A percentile compares a stretch with the other conserved stretches of the same genome.
phyloP scores from a whole-genome alignment of 129 eudicot species.

The Flaveria robusta region DNA sequence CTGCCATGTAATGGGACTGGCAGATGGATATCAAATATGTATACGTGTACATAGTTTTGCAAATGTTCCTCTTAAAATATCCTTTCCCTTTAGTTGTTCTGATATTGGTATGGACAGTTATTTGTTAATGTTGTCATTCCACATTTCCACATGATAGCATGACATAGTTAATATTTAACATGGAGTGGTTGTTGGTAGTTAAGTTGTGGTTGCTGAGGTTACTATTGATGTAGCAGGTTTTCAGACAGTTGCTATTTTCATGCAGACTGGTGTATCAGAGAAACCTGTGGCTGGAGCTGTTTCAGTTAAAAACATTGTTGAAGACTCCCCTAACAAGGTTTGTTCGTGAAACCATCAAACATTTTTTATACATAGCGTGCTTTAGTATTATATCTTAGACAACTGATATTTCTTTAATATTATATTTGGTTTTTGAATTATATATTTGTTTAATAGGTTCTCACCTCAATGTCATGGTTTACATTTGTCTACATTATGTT shows the following conservation, averaged over 20 bases:
- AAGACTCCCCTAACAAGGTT: constrained; percentile 93
- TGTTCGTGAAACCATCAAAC: constrained; percentile 17
- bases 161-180: constrained; percentile 31
- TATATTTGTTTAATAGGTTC: constrained; percentile 11
- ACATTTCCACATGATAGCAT: constrained; percentile 14
- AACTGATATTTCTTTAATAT: neutral
- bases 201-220: constrained; percentile 78
- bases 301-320: constrained; percentile 52
- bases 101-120: constrained; percentile 15
- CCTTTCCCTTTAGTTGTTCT: neutral
- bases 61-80: neutral
- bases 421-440: constrained; percentile 1
- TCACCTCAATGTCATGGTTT: constrained; percentile 15
- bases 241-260: constrained; percentile 99
- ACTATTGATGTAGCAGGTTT: constrained; percentile 99
- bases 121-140: constrained; percentile 13
- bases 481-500: neutral
- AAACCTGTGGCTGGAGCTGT: constrained; percentile 53
- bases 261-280: constrained; percentile 91
- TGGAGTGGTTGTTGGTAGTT: constrained; percentile 29
- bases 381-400: neutral
- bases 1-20: constrained; percentile 21
- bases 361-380: constrained; percentile 7
- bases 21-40: constrained; percentile 1
- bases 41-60: constrained; percentile 2